A percentile compares a stretch with the other conserved stretches of the same genome.
Evolutionary conservation across 2,329 filamentous ascomycete species (phyloP).

Genomic region (Ceratocystis albifundus): DNA sequence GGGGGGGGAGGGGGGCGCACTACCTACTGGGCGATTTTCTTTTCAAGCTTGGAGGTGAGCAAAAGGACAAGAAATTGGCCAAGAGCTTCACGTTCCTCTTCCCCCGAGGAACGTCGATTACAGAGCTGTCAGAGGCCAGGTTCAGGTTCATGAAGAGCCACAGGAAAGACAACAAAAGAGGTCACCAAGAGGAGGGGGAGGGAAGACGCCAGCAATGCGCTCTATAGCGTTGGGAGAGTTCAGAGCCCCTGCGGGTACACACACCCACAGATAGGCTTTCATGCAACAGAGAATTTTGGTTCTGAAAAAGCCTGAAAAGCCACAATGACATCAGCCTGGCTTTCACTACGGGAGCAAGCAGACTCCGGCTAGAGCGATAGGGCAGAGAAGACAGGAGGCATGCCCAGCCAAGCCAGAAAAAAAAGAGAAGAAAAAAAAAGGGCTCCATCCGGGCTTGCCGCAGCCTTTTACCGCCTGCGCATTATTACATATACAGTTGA

Average conservation of each 20-base stretch:
- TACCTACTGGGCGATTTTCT: not conserved
- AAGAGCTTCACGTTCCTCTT: not conserved
- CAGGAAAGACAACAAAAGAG: not conserved
- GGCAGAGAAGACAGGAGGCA: not conserved
- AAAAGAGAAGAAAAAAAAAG: not conserved
- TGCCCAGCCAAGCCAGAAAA: not conserved
- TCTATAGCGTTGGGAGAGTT: not conserved
- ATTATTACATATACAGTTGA: not conserved
- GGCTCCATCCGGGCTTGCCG: not conserved
- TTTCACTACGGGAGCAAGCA: not conserved
- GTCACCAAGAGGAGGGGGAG: not conserved
- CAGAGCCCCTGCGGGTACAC: not conserved
- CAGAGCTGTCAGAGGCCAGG: not conserved
- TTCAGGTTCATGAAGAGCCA: not conserved
- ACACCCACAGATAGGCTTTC: not conserved
- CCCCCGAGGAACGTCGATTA: not conserved
- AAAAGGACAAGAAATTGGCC: not conserved
- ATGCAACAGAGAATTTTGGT: not conserved
- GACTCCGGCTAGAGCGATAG: not conserved
- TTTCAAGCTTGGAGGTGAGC: not conserved
- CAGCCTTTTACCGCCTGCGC: not conserved
- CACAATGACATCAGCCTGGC: conserved; percentile 7
- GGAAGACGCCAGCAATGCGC: not conserved
- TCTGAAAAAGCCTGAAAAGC: conserved; percentile 6
- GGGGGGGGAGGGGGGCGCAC: not conserved